Evolutionary conservation across 768 basidiomycete species (phyloP).

Genomic region (Coprinopsis marcescibilis): DNA sequence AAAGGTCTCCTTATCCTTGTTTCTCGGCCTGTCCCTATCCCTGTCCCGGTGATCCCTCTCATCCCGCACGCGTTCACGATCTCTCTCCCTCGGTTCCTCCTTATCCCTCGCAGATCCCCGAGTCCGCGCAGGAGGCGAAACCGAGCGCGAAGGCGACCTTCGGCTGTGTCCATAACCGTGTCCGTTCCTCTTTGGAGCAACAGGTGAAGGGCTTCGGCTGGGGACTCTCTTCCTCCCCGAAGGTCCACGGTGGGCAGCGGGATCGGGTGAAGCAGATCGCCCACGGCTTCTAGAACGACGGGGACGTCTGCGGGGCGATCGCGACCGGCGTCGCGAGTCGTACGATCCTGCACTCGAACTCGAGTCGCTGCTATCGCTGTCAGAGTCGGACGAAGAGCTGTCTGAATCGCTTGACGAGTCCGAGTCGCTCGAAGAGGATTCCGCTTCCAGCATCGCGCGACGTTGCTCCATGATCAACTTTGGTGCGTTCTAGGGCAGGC

Average conservation of each 20-base stretch:
- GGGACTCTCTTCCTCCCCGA: too few species aligned
- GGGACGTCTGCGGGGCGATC: slow-evolving; percentile 9
- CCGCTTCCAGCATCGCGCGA: slow-evolving; percentile 76
- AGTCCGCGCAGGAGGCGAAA: neutral
- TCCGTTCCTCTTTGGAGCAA: too few species aligned
- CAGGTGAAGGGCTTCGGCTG: neutral
- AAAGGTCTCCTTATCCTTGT: slow-evolving; percentile 9
- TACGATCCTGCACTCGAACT: slow-evolving; percentile 20
- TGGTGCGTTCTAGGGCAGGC: slow-evolving; percentile 72
- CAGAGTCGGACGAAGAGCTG: slow-evolving; percentile 19
- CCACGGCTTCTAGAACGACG: neutral
- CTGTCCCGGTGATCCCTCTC: slow-evolving; percentile 13
- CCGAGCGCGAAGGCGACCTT: slow-evolving; percentile 1
- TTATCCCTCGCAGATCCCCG: neutral
- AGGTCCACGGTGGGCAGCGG: too few species aligned
- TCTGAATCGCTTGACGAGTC: slow-evolving; percentile 28
- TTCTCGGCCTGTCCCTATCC: slow-evolving; percentile 15
- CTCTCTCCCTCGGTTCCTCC: neutral
- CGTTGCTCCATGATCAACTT: slow-evolving; percentile 91
- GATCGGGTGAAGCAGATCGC: neutral
- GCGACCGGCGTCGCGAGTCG: slow-evolving; percentile 13
- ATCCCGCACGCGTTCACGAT: neutral
- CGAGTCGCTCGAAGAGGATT: slow-evolving; percentile 41
- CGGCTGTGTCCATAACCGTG: too few species aligned
- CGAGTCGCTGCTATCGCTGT: slow-evolving; percentile 13